Conservation (phyloP, 164 flowering plant genomes). For the Litsea cubeba region DNA sequence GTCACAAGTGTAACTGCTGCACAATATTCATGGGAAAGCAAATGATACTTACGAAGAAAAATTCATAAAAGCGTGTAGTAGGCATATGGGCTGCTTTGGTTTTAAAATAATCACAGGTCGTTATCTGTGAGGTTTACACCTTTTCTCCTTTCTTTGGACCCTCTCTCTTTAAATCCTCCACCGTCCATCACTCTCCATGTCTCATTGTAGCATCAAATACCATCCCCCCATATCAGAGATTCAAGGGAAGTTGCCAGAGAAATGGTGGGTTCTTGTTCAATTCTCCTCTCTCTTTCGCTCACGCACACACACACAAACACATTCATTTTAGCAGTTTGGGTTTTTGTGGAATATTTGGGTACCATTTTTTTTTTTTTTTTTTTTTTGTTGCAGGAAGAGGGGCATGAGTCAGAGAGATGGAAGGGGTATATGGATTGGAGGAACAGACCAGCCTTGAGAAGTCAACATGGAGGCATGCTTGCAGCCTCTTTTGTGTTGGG, state of each 20-base stretch:
- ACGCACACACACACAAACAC: neutral
- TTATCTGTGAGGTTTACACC: constrained; percentile 22
- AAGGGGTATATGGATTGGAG: constrained; percentile 72
- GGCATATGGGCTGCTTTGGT: neutral
- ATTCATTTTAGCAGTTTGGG: neutral
- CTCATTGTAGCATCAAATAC: constrained; percentile 17
- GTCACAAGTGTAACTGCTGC: neutral
- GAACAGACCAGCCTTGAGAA: constrained; percentile 52
- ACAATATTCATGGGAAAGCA: neutral
- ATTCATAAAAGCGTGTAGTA: neutral
- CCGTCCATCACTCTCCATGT: constrained; percentile 15
- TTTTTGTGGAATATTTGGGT: neutral
- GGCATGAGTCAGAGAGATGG: constrained; percentile 37
- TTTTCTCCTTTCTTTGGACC: constrained; percentile 17
- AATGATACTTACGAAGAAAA: neutral
- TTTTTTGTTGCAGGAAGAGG: constrained; percentile 34
- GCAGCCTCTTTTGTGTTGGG: constrained; percentile 75
- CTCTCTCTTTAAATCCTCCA: constrained; percentile 28
- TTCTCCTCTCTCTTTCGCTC: neutral
- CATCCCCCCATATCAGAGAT: constrained; percentile 8
- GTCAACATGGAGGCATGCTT: constrained; percentile 71
- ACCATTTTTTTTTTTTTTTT: neutral
- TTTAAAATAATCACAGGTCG: constrained; percentile 17
- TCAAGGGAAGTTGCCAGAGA: constrained; percentile 14
- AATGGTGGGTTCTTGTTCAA: constrained; percentile 32